Evolutionary conservation across 371 early-diverging fungal species (phyloP).

Genomic region (Mucor piriformis): DNA sequence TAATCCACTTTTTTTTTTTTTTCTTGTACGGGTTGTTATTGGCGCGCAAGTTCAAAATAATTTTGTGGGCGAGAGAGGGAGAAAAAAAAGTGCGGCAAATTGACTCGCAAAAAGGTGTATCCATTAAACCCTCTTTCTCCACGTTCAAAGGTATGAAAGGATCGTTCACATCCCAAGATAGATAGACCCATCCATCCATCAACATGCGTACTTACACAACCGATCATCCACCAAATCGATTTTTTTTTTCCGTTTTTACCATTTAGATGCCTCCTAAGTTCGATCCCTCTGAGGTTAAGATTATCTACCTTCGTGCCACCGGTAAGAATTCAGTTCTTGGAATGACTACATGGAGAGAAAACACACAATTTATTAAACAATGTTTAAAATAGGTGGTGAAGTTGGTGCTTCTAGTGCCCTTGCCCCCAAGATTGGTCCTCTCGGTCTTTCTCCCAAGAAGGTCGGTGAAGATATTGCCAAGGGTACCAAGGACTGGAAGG

Average conservation of each 20-base stretch:
- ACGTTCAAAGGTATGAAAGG: conserved; percentile 28
- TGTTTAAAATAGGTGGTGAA: conserved; percentile 42
- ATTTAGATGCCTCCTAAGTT: conserved; percentile 79
- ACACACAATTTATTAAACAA: neutral
- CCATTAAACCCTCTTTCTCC: conserved; percentile 31
- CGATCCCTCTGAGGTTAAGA: conserved; percentile 90
- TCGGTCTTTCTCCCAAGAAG: conserved; percentile 99
- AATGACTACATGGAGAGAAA: neutral
- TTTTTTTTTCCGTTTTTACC: neutral
- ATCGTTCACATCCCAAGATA: no score
- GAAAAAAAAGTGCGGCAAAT: neutral
- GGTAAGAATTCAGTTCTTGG: no score
- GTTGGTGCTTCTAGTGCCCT: conserved; percentile 97
- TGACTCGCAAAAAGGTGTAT: neutral
- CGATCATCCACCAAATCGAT: no score
- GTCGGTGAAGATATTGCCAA: conserved; percentile 99
- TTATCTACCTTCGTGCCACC: conserved; percentile 93
- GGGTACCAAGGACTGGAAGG: conserved; percentile 99
- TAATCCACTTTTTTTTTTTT: no score
- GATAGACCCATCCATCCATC: conserved; percentile 27
- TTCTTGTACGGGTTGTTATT: no score
- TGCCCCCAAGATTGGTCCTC: conserved; percentile 87
- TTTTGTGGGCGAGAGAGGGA: neutral
- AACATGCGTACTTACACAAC: conserved; percentile 6
- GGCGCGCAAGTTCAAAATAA: no score